Conservation (phyloP, 768 basidiomycete species). For the Lactarius trivialis region DNA sequence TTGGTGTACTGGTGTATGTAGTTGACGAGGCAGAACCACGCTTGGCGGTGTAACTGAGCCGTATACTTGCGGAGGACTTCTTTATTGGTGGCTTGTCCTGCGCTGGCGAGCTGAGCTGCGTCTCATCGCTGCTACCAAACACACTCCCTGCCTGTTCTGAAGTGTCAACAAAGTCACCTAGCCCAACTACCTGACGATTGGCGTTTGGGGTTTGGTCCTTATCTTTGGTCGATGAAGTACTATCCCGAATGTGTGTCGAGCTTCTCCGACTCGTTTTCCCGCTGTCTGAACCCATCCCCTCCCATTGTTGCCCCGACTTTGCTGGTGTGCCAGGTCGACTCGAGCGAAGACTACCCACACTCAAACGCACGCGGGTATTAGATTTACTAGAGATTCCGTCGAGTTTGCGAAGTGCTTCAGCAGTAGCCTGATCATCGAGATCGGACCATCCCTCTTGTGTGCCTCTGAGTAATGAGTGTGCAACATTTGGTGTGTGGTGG, state of each 20-base stretch:
- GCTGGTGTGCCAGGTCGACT: conserved; percentile 67
- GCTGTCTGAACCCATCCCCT: conserved; percentile 45
- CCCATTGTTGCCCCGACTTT: conserved; percentile 64
- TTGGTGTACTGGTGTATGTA: conserved; percentile 72
- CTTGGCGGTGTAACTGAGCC: conserved; percentile 77
- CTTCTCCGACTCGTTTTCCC: conserved; percentile 36
- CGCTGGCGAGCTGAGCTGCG: conserved; percentile 33
- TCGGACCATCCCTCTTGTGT: conserved; percentile 88
- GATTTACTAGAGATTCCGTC: conserved; percentile 75
- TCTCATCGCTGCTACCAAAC: conserved; percentile 49
- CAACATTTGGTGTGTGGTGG: conserved; percentile 58
- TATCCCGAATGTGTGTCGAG: conserved; percentile 36
- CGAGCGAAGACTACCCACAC: conserved; percentile 46
- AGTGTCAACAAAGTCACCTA: conserved; percentile 30
- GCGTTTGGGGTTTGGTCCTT: conserved; percentile 30
- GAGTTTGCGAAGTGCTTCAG: conserved; percentile 85
- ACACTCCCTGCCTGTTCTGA: conserved; percentile 43
- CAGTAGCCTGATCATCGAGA: conserved; percentile 82
- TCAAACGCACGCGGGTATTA: conserved; percentile 68
- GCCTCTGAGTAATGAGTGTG: conserved; percentile 78
- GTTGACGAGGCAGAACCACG: conserved; percentile 87
- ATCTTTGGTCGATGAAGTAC: conserved; percentile 40
- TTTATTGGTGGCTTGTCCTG: conserved; percentile 69
- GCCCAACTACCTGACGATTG: conserved; percentile 35
- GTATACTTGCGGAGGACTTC: conserved; percentile 44